Evolutionary conservation across 2,329 filamentous ascomycete species (phyloP).

Genomic region (Colletotrichum nymphaeae): DNA sequence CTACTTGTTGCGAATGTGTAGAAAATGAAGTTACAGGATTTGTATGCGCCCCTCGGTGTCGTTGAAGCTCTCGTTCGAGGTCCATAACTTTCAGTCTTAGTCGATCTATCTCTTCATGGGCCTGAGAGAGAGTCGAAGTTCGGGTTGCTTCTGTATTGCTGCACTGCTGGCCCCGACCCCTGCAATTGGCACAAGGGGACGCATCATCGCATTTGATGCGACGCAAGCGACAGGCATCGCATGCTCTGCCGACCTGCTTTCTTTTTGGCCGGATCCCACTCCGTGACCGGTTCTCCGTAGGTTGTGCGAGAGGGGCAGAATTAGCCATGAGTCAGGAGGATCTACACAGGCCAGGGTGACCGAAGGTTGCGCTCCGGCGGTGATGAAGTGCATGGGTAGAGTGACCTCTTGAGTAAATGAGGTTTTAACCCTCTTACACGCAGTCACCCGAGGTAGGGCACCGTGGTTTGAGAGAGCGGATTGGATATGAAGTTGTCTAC

Average conservation of each 20-base stretch:
- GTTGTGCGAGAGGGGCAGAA: background rate
- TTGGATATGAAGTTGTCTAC: background rate
- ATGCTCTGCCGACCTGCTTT: constrained; percentile 43
- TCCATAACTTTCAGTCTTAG: constrained; percentile 45
- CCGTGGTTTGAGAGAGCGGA: background rate
- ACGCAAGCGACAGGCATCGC: constrained; percentile 53
- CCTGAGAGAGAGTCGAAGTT: constrained; percentile 43
- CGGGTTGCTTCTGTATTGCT: constrained; percentile 45
- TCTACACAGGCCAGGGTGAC: background rate
- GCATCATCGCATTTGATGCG: constrained; percentile 55
- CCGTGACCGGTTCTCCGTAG: background rate
- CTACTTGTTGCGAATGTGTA: background rate
- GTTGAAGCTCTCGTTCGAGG: constrained; percentile 43
- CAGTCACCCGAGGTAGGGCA: background rate
- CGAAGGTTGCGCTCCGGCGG: background rate
- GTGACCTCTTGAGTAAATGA: background rate
- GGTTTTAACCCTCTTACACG: too few relatives aligned
- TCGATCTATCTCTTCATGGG: constrained; percentile 49
- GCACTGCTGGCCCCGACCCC: constrained; percentile 47
- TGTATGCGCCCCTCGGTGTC: constrained; percentile 10
- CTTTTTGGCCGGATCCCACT: constrained; percentile 23
- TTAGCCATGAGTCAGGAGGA: background rate
- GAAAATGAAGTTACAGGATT: background rate
- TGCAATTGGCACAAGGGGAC: constrained; percentile 53
- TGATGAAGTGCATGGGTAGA: background rate